phyloP scores from a whole-genome alignment of 305 asterid species.

The Ruellia speciosa region DNA sequence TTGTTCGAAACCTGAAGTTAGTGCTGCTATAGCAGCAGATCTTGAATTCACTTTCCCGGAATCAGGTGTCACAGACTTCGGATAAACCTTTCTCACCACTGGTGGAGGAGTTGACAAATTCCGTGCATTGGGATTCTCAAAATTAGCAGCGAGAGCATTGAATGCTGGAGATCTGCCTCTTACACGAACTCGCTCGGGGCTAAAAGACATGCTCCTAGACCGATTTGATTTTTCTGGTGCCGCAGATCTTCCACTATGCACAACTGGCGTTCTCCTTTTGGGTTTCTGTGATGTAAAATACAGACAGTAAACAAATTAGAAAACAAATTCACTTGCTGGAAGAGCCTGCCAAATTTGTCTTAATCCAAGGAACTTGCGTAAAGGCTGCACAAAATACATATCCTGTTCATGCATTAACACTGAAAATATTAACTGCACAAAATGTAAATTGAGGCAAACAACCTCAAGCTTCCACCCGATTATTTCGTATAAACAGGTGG shows the following conservation, averaged over 20 bases:
- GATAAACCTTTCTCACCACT: slow-evolving; percentile 67
- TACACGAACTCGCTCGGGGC: slow-evolving; percentile 96
- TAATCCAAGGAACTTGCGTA: background rate
- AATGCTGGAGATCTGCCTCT: slow-evolving; percentile 98
- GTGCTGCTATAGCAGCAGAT: slow-evolving; percentile 10
- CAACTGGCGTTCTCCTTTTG: slow-evolving; percentile 62
- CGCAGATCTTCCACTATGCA: slow-evolving; percentile 74
- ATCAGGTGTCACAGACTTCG: slow-evolving; percentile 28
- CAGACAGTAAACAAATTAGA: no score
- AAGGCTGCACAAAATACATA: no score
- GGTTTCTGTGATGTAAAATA: slow-evolving; percentile 52
- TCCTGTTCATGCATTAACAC: background rate
- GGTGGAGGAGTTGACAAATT: slow-evolving; percentile 99
- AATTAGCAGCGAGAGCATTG: slow-evolving; percentile 84
- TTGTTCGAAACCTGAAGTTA: slow-evolving; percentile 14
- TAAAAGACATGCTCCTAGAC: slow-evolving; percentile 92
- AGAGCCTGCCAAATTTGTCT: no score
- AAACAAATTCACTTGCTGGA: no score
- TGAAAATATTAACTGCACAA: background rate
- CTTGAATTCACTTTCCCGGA: slow-evolving; percentile 12
- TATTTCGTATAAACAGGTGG: no score
- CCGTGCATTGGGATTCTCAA: slow-evolving; percentile 71
- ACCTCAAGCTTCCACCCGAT: no score
- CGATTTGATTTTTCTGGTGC: slow-evolving; percentile 81
- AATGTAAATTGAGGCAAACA: no score